phyloP scores from a whole-genome alignment of 2,329 filamentous ascomycete genomes.

The Clarireedia hainanense region DNA sequence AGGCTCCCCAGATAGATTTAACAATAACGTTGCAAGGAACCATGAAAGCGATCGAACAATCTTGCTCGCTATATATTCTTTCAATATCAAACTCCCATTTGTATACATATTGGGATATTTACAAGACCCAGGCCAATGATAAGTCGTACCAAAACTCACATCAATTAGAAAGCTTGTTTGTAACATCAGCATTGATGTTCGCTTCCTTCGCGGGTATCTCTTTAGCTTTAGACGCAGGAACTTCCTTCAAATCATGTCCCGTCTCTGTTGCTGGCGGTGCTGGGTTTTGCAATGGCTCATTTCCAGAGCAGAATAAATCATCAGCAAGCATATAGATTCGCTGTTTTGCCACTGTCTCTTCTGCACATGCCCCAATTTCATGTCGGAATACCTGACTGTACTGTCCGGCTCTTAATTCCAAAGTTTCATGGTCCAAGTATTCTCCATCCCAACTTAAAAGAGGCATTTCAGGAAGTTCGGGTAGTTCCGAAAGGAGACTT shows the following conservation, averaged over 20 bases:
- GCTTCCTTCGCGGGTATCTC: not conserved
- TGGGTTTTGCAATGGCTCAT: conserved; percentile 9
- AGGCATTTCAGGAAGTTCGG: conserved; percentile 42
- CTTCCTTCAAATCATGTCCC: not conserved
- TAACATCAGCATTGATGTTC: not conserved
- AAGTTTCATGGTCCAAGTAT: conserved; percentile 31
- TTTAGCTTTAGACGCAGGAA: not conserved
- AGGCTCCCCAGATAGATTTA: not conserved
- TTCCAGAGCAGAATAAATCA: conserved; percentile 26
- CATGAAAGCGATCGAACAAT: too few relatives aligned
- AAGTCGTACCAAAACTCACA: not conserved
- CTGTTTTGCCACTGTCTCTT: conserved; percentile 12
- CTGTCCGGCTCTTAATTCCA: conserved; percentile 38
- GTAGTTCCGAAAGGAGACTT: conserved; percentile 39
- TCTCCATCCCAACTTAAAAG: conserved; percentile 58
- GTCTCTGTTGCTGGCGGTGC: not conserved
- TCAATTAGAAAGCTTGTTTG: not conserved
- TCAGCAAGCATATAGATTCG: conserved; percentile 10
- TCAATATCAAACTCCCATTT: too few relatives aligned
- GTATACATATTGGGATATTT: conserved; percentile 1
- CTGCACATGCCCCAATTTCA: conserved; percentile 57
- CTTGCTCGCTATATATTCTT: not conserved
- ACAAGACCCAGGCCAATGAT: not conserved
- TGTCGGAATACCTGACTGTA: conserved; percentile 54
- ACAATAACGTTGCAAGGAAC: too few relatives aligned